Base-by-base conservation (phyloP, 805 yeast genomes). In the Grigorovia jiainica region DNA sequence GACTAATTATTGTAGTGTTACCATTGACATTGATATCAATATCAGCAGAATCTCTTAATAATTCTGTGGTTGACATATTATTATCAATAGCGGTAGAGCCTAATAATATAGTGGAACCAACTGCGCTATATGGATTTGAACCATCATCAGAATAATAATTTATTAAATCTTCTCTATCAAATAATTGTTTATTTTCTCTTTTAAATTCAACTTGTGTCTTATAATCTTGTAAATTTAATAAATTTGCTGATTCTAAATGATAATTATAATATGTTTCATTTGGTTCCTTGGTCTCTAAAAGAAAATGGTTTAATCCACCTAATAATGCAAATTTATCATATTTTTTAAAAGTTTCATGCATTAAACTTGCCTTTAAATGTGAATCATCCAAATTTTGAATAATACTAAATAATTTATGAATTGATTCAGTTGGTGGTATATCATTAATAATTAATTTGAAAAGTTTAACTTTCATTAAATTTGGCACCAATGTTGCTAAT, bases 91-190 rank as follows among this genome's bases (percentile, higher is more conserved):
- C 27, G 11, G 15, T 21, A 5, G 57, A n/a, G n/a, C n/a, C 47
- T 39, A 51, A 18, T 13, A 62, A 39, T 8, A 62, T 56, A 38
- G 52, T 52, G 15, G 50, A 45, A 5, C 65, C 66, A 34, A 51
- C 57, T 16, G 49, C 43, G 32, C 60, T 54, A 40, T 51, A 61
- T 42, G 51, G 52, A 36, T 58, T 58, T 13, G 59, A 47, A 1
- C 55, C 60, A 15, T 46, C 39, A 43, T 61, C 63, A 2, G 61
- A 54, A 41, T 62, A 62, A 41, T 46, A 62, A 34, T 57, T 58
- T 24, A 60, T 31, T 21, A 62, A 39, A 42, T 61, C 64, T 10
- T 52, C 58, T 19, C 45, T 54, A 5, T 55, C 39, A 42, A 62
- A 61, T 7, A 50, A 32, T 3, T 41, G 34, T 4, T 42, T 34